Conservation (phyloP, 2,329 filamentous ascomycete species). For the Aspergillus pseudonomiae region DNA sequence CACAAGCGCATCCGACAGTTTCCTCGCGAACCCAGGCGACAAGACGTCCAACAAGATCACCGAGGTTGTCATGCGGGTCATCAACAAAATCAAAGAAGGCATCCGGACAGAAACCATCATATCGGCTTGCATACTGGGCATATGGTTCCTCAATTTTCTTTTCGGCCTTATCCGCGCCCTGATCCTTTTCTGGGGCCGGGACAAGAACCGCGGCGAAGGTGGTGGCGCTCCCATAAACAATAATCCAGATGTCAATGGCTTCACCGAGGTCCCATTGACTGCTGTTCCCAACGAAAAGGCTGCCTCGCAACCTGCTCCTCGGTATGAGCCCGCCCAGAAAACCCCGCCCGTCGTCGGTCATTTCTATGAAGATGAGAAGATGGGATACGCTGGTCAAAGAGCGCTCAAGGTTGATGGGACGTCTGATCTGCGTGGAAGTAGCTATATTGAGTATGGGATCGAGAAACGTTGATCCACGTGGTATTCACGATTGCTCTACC, state of each 20-base stretch:
- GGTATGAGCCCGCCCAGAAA: slow-evolving; percentile 27
- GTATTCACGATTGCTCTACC: background rate
- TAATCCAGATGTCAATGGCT: slow-evolving; percentile 29
- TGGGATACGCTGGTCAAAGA: slow-evolving; percentile 47
- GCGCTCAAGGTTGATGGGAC: slow-evolving; percentile 32
- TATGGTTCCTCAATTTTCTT: slow-evolving; percentile 79
- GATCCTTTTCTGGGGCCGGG: slow-evolving; percentile 61
- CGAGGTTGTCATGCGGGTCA: slow-evolving; percentile 71
- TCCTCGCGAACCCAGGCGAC: slow-evolving; percentile 75
- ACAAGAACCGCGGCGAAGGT: slow-evolving; percentile 64
- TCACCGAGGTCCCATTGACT: slow-evolving; percentile 43
- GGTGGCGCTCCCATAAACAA: slow-evolving; percentile 44
- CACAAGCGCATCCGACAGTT: slow-evolving; percentile 61
- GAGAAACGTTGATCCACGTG: slow-evolving; percentile 30
- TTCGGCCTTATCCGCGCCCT: slow-evolving; percentile 71
- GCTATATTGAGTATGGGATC: slow-evolving; percentile 41
- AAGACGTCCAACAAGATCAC: slow-evolving; percentile 81
- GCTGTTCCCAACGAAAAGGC: slow-evolving; percentile 28
- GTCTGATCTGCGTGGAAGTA: slow-evolving; percentile 35
- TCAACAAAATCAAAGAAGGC: slow-evolving; percentile 65
- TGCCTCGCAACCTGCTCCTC: slow-evolving; percentile 26
- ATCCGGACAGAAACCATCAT: slow-evolving; percentile 81
- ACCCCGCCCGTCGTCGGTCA: slow-evolving; percentile 12
- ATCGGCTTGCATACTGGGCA: slow-evolving; percentile 69
- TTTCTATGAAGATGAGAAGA: slow-evolving; percentile 42